A percentile compares a stretch with the other conserved stretches of the same genome.
phyloP scores from a whole-genome alignment of 2,329 filamentous ascomycete genomes.

The Xylariales sp. region DNA sequence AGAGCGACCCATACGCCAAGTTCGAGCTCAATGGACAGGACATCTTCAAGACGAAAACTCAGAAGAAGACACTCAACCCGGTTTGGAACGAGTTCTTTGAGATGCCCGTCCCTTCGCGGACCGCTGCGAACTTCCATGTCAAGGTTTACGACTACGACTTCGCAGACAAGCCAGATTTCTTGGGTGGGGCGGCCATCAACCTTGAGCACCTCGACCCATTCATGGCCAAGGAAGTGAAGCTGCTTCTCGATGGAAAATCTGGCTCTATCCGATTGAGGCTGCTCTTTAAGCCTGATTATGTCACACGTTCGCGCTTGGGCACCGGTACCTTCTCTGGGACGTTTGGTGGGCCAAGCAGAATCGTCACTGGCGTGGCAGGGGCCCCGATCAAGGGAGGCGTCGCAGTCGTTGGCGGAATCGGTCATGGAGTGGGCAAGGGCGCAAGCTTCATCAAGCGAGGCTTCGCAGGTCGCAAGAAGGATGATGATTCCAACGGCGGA shows the following conservation, averaged over 20 bases:
- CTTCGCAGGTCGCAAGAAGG: constrained; percentile 69
- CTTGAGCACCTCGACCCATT: constrained; percentile 82
- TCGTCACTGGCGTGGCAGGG: constrained; percentile 75
- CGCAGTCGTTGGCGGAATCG: constrained; percentile 66
- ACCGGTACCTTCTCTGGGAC: constrained; percentile 91
- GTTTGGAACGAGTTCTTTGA: constrained; percentile 97
- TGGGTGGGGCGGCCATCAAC: constrained; percentile 74
- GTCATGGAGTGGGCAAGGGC: constrained; percentile 79
- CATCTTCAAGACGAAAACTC: constrained; percentile 89
- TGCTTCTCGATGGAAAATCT: constrained; percentile 82
- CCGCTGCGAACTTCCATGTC: constrained; percentile 75
- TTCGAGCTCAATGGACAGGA: constrained; percentile 87
- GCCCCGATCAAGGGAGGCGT: constrained; percentile 92
- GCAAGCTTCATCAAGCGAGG: constrained; percentile 87
- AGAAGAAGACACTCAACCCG: constrained; percentile 95
- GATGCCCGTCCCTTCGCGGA: constrained; percentile 74
- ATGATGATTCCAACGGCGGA: constrained; percentile 48
- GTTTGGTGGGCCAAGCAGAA: constrained; percentile 80
- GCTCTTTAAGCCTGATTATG: constrained; percentile 89
- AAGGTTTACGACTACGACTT: constrained; percentile 96
- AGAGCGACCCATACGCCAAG: constrained; percentile 94
- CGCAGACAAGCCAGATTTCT: constrained; percentile 85
- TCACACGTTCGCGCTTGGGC: constrained; percentile 80
- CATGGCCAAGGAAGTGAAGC: constrained; percentile 66
- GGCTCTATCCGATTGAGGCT: constrained; percentile 77